Conservation (phyloP, 768 basidiomycete genomes). For the Trametes cinnabarina region DNA sequence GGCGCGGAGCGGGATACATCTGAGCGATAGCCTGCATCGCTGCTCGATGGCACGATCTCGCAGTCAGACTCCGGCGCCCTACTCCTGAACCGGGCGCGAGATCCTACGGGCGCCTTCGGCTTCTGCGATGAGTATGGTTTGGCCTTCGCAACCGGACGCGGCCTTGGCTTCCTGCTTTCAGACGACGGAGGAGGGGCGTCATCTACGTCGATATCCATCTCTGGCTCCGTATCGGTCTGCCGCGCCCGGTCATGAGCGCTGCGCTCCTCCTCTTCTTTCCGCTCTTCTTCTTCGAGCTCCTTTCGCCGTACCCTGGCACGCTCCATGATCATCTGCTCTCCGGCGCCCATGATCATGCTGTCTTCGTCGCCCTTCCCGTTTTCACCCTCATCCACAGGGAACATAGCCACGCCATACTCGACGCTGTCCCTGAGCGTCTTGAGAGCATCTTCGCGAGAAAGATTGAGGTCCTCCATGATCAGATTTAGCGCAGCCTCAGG, state of each 20-base stretch:
- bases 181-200: background rate
- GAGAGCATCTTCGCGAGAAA: conserved; percentile 50
- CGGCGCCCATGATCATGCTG: conserved; percentile 31
- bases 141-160: background rate
- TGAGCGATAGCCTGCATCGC: conserved; percentile 4
- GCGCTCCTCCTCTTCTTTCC: conserved; percentile 14
- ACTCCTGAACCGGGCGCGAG: background rate
- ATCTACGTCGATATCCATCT: conserved; percentile 4
- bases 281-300: conserved; percentile 43
- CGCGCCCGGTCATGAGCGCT: background rate
- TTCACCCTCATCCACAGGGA: conserved; percentile 56
- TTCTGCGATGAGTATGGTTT: background rate
- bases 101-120: background rate
- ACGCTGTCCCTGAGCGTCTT: conserved; percentile 70
- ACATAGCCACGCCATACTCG: conserved; percentile 83
- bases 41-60: conserved; percentile 7
- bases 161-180: background rate
- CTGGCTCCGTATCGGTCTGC: background rate
- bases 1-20: background rate
- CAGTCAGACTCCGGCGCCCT: background rate
- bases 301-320: conserved; percentile 41
- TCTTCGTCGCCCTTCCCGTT: conserved; percentile 1
- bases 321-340: conserved; percentile 44
- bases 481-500: conserved; percentile 82
- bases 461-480: conserved; percentile 72